phyloP scores from a whole-genome alignment of 176 grass and related monocot genomes.

The Aechmea fasciata region DNA sequence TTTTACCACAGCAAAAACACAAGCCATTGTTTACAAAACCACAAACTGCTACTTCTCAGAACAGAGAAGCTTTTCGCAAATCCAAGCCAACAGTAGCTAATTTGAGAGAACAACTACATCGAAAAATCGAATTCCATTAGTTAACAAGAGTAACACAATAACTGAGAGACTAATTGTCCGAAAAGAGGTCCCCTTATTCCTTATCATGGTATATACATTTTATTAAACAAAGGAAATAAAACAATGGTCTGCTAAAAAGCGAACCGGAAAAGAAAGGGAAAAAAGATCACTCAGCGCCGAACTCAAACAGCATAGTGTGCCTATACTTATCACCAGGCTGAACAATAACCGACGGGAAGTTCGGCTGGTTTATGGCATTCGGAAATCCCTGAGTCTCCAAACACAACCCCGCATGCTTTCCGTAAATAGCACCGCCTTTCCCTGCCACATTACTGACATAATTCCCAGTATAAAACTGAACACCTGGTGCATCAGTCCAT shows the following conservation, averaged over 20 bases:
- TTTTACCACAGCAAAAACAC: no score
- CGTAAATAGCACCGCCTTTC: constrained; percentile 52
- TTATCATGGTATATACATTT: background rate
- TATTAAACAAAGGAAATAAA: background rate
- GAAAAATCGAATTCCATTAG: no score
- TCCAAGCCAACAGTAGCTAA: no score
- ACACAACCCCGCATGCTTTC: constrained; percentile 61
- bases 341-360: constrained; percentile 57
- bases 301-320: constrained; percentile 73
- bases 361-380: constrained; percentile 66
- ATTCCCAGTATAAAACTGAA: constrained; percentile 84
- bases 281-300: constrained; percentile 25
- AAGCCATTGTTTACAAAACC: no score
- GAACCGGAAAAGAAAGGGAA: background rate
- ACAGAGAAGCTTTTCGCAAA: no score
- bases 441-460: constrained; percentile 52
- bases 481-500: constrained; percentile 64
- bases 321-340: constrained; percentile 68
- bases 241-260: background rate
- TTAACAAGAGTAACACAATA: no score
- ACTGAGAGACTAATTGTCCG: no score
- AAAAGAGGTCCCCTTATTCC: no score
- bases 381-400: constrained; percentile 95
- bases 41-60: no score
- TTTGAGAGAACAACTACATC: no score